phyloP scores from a whole-genome alignment of 805 yeast genomes.

The Kodamaea laetipori region DNA sequence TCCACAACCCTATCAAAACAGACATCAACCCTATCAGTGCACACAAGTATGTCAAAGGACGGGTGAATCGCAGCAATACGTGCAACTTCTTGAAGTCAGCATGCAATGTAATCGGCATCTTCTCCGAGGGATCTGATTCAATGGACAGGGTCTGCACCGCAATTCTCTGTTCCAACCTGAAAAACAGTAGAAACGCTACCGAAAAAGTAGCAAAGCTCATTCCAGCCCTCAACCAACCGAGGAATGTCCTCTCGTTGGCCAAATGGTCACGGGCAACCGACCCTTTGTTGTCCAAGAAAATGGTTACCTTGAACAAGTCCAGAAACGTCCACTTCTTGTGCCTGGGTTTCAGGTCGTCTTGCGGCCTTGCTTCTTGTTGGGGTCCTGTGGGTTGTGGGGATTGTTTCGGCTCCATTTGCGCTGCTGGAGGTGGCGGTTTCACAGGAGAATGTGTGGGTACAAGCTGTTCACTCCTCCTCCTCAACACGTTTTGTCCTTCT shows the following conservation, averaged over 20 bases:
- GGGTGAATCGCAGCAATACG: conserved; percentile 13
- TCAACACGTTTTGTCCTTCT: not conserved
- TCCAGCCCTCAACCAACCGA: conserved; percentile 33
- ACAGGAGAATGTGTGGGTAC: not conserved
- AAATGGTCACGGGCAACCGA: conserved; percentile 43
- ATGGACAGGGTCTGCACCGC: not conserved
- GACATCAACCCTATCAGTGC: conserved; percentile 21
- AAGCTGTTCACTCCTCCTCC: not conserved
- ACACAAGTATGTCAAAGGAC: conserved; percentile 21
- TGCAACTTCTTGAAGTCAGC: conserved; percentile 6
- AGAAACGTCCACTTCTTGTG: not conserved
- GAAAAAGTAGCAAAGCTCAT: conserved; percentile 26
- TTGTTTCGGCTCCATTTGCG: not conserved
- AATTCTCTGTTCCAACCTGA: conserved; percentile 18
- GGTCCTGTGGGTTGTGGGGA: not conserved
- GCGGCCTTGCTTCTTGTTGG: not conserved
- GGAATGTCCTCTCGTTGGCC: conserved; percentile 37
- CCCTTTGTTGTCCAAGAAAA: conserved; percentile 30
- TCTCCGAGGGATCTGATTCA: not conserved
- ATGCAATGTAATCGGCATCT: conserved; percentile 3
- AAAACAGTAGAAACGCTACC: conserved; percentile 27
- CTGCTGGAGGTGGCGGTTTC: not conserved
- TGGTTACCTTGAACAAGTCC: conserved; percentile 8
- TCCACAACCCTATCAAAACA: conserved; percentile 23
- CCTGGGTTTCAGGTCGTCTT: not conserved